Evolutionary conservation across 1,139 yeast genomes (phyloP), one percentile per base, ranked within the genome.

Genomic region (Lodderomyces orthopsilosis): DNA sequence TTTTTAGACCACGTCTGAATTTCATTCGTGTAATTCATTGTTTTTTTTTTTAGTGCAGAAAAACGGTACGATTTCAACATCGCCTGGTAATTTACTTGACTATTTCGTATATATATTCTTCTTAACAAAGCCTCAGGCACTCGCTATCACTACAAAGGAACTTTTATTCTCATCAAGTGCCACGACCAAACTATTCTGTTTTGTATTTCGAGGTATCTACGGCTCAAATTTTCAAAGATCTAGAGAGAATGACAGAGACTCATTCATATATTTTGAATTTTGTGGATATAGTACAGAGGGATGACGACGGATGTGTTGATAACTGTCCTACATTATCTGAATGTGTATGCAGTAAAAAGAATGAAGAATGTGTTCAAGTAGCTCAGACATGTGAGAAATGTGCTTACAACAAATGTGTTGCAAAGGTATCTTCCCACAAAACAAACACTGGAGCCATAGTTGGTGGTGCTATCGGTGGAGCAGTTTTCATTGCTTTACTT

Each of bases 401-500:
- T 61, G 77, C 90, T 0, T 58, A 62, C 14, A 72, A 75, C n/a
- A 72, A 70, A 50, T 85, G 91, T 60, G 62, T 65, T 2, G 12
- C 15, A 2, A 15, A 12, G 3, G 55, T 57, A 1, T 56, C 51
- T 15, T 33, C 38, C 4, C 36, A 43, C 17, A 41, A 22, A 9
- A 13, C 19, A 23, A 32, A 39, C 2, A 54, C 66, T 10, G 87
- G 88, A 15, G 86, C 81, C 2, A 75, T 83, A 2, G 80, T 81
- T 0, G 90, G 87, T 5, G 87, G 87, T 22, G 80, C 79, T 1
- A 70, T 77, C 2, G 86, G 83, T 9, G 79, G 78, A 7, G 62
- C 73, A 2, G 70, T 66, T 2, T 54, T 75, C 2, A 18, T 77
- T 1, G 62, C 68, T 0, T 46, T 68, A 0, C 37, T 73, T 6